Evolutionary conservation across 371 early-diverging fungal species (phyloP).

Genomic region (Mucor velutinosus): DNA sequence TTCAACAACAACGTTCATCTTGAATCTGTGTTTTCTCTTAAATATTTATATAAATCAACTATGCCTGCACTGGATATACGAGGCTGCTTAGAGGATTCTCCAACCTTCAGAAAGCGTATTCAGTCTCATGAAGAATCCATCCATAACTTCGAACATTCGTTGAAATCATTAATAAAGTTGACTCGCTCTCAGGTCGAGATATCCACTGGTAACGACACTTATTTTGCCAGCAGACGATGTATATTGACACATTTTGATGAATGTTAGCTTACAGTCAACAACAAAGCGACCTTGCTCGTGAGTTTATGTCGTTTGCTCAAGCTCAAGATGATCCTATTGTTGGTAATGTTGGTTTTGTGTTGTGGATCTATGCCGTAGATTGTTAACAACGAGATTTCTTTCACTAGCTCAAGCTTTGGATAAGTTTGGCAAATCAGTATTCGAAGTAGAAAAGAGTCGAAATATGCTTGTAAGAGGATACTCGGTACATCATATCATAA

Average conservation of each 20-base stretch:
- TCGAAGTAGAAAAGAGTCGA: conserved; percentile 66
- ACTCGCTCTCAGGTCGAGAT: conserved; percentile 58
- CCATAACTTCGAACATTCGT: conserved; percentile 52
- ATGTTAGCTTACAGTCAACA: conserved; percentile 53
- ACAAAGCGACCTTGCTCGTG: conserved; percentile 57
- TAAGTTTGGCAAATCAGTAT: conserved; percentile 57
- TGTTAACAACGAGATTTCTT: neutral
- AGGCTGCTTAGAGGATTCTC: conserved; percentile 64
- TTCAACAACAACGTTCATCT: neutral
- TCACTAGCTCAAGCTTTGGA: conserved; percentile 54
- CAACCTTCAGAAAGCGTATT: conserved; percentile 59
- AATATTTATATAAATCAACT: neutral
- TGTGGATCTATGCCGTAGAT: neutral
- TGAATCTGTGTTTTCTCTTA: neutral
- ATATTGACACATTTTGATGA: neutral
- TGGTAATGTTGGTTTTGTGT: conserved; percentile 39
- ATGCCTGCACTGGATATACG: conserved; percentile 61
- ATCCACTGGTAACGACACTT: conserved; percentile 42
- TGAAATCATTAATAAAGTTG: conserved; percentile 56
- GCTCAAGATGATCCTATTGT: conserved; percentile 65
- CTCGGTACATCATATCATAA: neutral
- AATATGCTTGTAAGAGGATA: conserved; percentile 55
- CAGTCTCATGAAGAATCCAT: conserved; percentile 63
- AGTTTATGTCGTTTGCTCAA: conserved; percentile 53
- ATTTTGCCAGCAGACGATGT: neutral